phyloP scores from a whole-genome alignment of 228 moss, liverwort and hornwort species.

The Sphagnum magellanicum region DNA sequence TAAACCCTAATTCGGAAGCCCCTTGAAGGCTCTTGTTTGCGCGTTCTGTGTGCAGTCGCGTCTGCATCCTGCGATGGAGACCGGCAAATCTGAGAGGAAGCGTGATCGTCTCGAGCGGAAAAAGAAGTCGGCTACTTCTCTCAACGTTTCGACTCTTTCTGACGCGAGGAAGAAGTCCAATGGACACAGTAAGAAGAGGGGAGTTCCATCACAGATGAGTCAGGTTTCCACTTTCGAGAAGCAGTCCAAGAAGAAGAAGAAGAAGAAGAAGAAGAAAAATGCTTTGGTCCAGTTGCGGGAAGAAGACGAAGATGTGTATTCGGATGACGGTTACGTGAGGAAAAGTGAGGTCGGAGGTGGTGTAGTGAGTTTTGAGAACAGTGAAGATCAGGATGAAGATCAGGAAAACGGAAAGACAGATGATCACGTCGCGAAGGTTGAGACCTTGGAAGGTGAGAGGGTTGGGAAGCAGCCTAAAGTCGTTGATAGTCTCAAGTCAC shows the following conservation, averaged over 20 bases:
- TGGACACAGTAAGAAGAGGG: too few species aligned
- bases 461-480: constrained; percentile 41
- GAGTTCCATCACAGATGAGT: too few species aligned
- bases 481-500: constrained; percentile 31
- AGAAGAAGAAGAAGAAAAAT: constrained; percentile 16
- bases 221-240: too few species aligned
- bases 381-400: constrained; percentile 4
- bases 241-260: constrained; percentile 7
- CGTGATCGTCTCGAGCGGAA: too few species aligned
- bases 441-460: constrained; percentile 6
- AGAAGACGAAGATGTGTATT: constrained; percentile 13
- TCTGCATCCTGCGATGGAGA: too few species aligned
- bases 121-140: too few species aligned
- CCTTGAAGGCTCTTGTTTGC: too few species aligned
- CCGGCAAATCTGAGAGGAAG: too few species aligned
- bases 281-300: constrained; percentile 17
- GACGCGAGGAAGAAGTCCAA: too few species aligned
- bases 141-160: too few species aligned
- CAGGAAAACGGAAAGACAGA: neutral
- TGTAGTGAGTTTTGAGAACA: constrained; percentile 6
- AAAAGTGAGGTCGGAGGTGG: neutral
- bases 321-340: constrained; percentile 29
- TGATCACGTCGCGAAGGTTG: neutral
- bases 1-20: too few species aligned
- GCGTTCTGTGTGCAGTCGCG: too few species aligned